Evolutionary conservation across 2,329 filamentous ascomycete genomes (phyloP).

Genomic region (Scedosporium minutisporum): DNA sequence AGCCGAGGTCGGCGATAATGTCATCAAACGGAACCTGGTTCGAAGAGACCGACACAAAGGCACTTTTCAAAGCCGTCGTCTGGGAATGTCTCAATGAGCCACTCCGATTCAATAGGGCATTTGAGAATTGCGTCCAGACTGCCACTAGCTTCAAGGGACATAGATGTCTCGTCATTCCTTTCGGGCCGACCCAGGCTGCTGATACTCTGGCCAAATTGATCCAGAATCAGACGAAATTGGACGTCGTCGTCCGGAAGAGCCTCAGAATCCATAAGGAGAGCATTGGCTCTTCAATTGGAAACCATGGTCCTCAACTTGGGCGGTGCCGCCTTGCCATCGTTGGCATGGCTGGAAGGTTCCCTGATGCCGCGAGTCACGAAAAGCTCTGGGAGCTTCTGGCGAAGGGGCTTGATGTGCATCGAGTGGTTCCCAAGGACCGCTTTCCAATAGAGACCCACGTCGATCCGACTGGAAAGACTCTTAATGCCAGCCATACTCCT

Average conservation of each 20-base stretch:
- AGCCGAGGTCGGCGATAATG: conserved; percentile 38
- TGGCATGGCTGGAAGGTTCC: conserved; percentile 42
- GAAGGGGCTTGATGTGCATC: conserved; percentile 57
- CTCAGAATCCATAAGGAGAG: conserved; percentile 25
- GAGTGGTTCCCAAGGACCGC: conserved; percentile 52
- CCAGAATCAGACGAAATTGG: conserved; percentile 29
- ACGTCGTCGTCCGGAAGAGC: conserved; percentile 29
- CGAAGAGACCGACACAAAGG: conserved; percentile 26
- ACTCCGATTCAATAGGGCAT: conserved; percentile 35
- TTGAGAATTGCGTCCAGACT: conserved; percentile 35
- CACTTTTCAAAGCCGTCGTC: conserved; percentile 32
- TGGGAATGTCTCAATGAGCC: conserved; percentile 41
- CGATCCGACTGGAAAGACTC: conserved; percentile 56
- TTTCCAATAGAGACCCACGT: conserved; percentile 60
- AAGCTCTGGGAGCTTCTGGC: conserved; percentile 56
- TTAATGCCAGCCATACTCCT: conserved; percentile 59
- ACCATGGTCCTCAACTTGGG: conserved; percentile 32
- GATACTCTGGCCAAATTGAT: conserved; percentile 34
- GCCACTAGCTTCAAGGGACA: conserved; percentile 29
- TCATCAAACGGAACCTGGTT: conserved; percentile 38
- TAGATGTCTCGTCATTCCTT: conserved; percentile 36
- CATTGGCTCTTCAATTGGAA: conserved; percentile 28
- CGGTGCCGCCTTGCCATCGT: conserved; percentile 74
- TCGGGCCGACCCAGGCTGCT: conserved; percentile 39
- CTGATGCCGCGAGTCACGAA: conserved; percentile 28